Base-by-base conservation (phyloP, 202 grass and related monocot genomes). In the Cymbopogon flexuosus region DNA sequence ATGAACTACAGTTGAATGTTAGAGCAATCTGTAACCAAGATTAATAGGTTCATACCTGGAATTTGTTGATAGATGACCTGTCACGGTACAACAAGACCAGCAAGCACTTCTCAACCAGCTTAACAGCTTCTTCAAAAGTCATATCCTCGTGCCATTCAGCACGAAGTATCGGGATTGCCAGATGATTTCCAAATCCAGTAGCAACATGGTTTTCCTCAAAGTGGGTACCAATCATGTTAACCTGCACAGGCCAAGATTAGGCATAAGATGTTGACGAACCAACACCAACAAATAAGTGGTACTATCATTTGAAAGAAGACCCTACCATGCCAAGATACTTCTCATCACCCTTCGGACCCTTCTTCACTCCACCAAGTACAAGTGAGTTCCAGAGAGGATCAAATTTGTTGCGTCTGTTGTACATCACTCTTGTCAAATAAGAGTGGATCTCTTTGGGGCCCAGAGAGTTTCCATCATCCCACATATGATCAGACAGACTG, bases 211-310 rank as follows among this genome's bases (percentile, higher is more conserved):
- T 86, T 71, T 99, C 96, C 85, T 99, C 96, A 65, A 91, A 99
- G 87, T 99, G 96, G 62, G 96, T 99, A 74, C 93, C 96, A 77
- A 96, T 99, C 96, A 99, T 96, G 78, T 84, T 93, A 83, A 99
- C 96, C 96, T 99, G 72, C 67, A 79, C 15, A 82, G 1, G 45
- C 1, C 42, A 30, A 83, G 58, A 79, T 27, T 12, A 30, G 10
- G 36, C 30, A 30, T 84, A 62, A 41, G 52, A 75, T 45, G 34
- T 42, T 51, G 42, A 66, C 12, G 72, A 75, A 52, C 36, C 3
- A 3, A 70, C 42, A 42, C 35, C 37, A 49, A 52, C 64, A 39
- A 34, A 82, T 59, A 30, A 47, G 49, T 16, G 14, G 31, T 69
- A 30, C 3, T 60, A 24, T 62, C 1, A 9, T 65, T 68, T 59